Base-by-base conservation (phyloP, 2,329 filamentous ascomycete species). In the Fusarium humuli region DNA sequence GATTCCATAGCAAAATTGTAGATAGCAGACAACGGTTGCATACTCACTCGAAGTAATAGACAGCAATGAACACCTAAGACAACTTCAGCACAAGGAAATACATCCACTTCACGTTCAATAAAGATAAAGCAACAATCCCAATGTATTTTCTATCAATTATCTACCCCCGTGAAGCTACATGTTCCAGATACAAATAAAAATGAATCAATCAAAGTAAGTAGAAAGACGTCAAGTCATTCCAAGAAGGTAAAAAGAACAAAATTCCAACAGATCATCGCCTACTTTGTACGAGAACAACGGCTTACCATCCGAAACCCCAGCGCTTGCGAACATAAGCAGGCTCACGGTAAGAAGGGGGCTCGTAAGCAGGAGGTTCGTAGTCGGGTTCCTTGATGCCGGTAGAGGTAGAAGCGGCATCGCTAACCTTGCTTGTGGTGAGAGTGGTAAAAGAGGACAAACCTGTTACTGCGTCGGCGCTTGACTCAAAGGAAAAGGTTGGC, bases 341-440 rank as follows among this genome's bases (percentile, higher is more conserved):
- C 44, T 69, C 65, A 8, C 41, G 68, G 60, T 71, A 71, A 4
- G 69, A 71, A 7, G 69, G 68, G 5, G 73, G 65, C 9, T 69
- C 69, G 34, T 77, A 77, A 22, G 75, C 69, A 2, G 74, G 76
- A 1, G 72, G 70, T 0, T 69, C 60, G 8, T 75, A 75, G 11
- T 65, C 48, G 1, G 68, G 58, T 1, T 70, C 69, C 23, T 67
- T 47, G 7, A 54, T 34, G 18, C 42, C 61, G 6, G 61, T 55
- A 2, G 50, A 57, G 10, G 32, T 45, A 8, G 57, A 52, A 4
- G 62, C 18, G 10, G 40, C 34, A n/a, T 65, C 49, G 2, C 48
- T 50, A 11, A 53, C 52, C 41, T 73, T 75, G 65, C 70, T 72
- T 1, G 71, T 73, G 3, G 73, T 76, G 3, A 73, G 34, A n/a